Conservation (phyloP, 1,139 yeast genomes). For the Pichia kudriavzevii region DNA sequence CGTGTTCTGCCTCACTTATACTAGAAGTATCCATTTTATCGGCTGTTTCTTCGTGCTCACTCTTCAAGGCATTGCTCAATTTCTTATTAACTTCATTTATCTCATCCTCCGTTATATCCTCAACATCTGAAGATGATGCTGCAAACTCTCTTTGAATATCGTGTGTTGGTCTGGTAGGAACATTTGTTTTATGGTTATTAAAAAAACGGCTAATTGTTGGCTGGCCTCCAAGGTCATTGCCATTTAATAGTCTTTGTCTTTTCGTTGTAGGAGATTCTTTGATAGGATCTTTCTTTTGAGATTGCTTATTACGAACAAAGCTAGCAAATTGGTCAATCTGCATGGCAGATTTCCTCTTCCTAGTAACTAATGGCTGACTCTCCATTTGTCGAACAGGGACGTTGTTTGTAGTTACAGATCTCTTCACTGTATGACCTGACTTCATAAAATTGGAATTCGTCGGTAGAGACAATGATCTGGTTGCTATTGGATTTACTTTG, state of each 20-base stretch:
- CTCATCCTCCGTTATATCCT: constrained; percentile 13
- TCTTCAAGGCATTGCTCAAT: too few relatives aligned
- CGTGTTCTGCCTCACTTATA: too few relatives aligned
- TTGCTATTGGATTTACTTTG: constrained; percentile 5
- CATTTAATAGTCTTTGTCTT: constrained; percentile 21
- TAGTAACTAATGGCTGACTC: constrained; percentile 5
- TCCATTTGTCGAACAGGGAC: background rate
- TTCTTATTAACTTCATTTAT: constrained; percentile 10
- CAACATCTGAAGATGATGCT: constrained; percentile 15
- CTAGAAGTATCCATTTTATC: background rate
- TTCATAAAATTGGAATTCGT: constrained; percentile 1
- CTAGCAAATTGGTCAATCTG: constrained; percentile 11
- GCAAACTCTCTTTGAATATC: constrained; percentile 4
- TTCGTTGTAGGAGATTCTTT: constrained; percentile 20
- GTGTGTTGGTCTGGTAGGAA: background rate
- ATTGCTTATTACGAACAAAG: constrained; percentile 6
- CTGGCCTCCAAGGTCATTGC: constrained; percentile 7
- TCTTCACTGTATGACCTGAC: constrained; percentile 3
- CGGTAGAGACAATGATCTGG: constrained; percentile 10
- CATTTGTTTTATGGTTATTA: constrained; percentile 3
- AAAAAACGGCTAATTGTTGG: constrained; percentile 14
- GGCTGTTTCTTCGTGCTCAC: too few relatives aligned
- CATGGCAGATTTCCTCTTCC: constrained; percentile 10
- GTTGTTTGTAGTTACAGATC: constrained; percentile 3
- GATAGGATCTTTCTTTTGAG: background rate